Percentiles rank a stretch among this genome's conserved stretches.
These are phyloP conservation scores for Phaffia australis DNA, from an alignment of 768 basidiomycete species.

Conservation along the genomic window DNA sequence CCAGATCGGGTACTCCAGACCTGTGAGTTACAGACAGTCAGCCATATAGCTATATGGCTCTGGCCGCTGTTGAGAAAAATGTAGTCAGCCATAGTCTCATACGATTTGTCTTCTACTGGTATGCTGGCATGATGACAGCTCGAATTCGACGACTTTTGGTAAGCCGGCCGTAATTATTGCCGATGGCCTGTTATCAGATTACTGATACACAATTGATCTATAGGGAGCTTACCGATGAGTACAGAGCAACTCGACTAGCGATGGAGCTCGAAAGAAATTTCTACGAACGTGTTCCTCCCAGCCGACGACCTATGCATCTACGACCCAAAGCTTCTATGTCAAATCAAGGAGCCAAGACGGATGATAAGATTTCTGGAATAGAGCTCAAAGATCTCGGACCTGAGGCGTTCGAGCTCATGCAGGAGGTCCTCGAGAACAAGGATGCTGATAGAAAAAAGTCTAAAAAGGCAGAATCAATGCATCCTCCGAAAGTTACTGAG, in stretches of 20 bases:
- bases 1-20: too few species aligned
- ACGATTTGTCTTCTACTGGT: too few species aligned
- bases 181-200: background rate
- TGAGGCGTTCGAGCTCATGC: too few species aligned
- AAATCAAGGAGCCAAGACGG: too few species aligned
- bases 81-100: too few species aligned
- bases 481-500: background rate
- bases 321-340: background rate
- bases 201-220: too few species aligned
- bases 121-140: background rate
- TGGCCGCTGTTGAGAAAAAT: too few species aligned
- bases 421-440: too few species aligned
- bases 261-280: conserved; percentile 44
- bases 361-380: too few species aligned
- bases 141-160: conserved; percentile 7
- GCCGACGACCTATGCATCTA: conserved; percentile 38
- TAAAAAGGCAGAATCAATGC: background rate
- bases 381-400: too few species aligned
- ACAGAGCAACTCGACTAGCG: conserved; percentile 41
- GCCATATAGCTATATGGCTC: too few species aligned
- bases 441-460: conserved; percentile 19
- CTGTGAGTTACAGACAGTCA: too few species aligned
- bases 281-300: conserved; percentile 47
- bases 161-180: background rate
- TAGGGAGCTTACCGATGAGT: conserved; percentile 43